Evolutionary conservation across 768 basidiomycete genomes (phyloP).

Genomic region (Xanthoconium stramineum): DNA sequence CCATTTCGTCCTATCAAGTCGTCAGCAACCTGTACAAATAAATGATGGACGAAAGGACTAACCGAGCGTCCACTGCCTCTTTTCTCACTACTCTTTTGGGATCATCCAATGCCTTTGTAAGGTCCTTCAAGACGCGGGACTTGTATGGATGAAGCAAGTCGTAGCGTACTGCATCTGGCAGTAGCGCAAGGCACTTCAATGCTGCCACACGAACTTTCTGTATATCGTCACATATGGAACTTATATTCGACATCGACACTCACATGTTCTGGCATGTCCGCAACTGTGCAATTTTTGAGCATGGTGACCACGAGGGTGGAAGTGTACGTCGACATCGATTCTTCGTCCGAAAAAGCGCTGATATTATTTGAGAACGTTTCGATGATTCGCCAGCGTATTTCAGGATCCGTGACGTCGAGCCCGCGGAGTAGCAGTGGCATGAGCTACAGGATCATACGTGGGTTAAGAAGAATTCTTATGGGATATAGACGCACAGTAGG

Average conservation of each 20-base stretch:
- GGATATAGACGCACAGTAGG: conserved; percentile 41
- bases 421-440: conserved; percentile 86
- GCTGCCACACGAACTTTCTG: conserved; percentile 78
- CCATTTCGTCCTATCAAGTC: conserved; percentile 29
- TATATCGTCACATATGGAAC: background rate
- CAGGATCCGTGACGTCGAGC: conserved; percentile 69
- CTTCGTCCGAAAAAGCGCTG: conserved; percentile 48
- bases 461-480: background rate
- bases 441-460: conserved; percentile 48
- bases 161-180: conserved; percentile 79
- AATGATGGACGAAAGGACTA: conserved; percentile 5
- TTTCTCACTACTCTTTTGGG: conserved; percentile 80
- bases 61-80: conserved; percentile 84
- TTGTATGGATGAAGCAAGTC: conserved; percentile 83
- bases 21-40: background rate
- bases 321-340: conserved; percentile 66
- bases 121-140: conserved; percentile 63
- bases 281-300: conserved; percentile 57
- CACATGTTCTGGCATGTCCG: conserved; percentile 57
- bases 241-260: conserved; percentile 15
- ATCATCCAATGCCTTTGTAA: conserved; percentile 81
- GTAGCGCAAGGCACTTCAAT: conserved; percentile 64
- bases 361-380: conserved; percentile 73
- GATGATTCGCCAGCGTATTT: conserved; percentile 77
- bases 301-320: conserved; percentile 66